These are phyloP conservation scores for Saraca asoca DNA, from an alignment of 331 rosid species.

Conservation along the genomic window DNA sequence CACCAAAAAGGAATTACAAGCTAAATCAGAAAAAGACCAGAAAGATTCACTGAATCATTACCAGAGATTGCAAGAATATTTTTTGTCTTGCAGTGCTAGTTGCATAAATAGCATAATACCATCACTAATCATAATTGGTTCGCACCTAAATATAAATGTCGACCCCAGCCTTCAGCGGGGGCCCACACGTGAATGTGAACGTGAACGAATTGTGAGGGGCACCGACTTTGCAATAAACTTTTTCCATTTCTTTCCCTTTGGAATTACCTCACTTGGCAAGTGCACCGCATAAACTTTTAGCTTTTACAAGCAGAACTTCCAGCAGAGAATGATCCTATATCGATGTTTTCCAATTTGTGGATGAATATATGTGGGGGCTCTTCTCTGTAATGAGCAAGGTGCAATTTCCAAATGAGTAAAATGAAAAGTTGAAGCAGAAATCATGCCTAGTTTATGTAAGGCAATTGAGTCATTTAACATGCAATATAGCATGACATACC, in stretches of 20 bases:
- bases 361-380: constrained; percentile 67
- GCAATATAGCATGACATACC: constrained; percentile 5
- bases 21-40: not conserved
- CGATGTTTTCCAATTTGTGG: constrained; percentile 45
- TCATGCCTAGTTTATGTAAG: not conserved
- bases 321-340: constrained; percentile 40
- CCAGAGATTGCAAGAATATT: not conserved
- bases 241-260: not conserved
- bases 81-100: not conserved
- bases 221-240: not conserved
- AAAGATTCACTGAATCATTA: not conserved
- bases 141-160: too few species aligned
- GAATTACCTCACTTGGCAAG: constrained; percentile 39
- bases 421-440: constrained; percentile 17
- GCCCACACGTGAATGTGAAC: too few species aligned
- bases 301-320: constrained; percentile 47
- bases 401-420: constrained; percentile 31
- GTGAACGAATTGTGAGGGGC: too few species aligned
- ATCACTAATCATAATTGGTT: too few species aligned
- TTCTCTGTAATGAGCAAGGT: constrained; percentile 50
- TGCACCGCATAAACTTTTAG: constrained; percentile 27
- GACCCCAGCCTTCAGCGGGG: too few species aligned
- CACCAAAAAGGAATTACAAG: not conserved
- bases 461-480: constrained; percentile 11
- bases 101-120: too few species aligned